Evolutionary conservation across 768 basidiomycete genomes (phyloP).

Genomic region (Ramaria rubella): DNA sequence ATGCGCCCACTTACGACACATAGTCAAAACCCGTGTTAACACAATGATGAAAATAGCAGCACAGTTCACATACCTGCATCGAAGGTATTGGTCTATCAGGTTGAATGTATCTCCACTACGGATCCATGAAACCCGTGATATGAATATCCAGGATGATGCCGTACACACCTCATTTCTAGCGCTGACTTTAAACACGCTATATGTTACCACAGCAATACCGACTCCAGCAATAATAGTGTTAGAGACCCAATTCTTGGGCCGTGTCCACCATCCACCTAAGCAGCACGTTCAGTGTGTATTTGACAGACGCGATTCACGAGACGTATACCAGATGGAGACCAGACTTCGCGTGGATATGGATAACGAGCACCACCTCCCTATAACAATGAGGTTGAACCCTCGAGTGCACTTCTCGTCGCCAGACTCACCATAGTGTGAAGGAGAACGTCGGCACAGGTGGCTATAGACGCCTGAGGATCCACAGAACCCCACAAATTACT

Average conservation of each 20-base stretch:
- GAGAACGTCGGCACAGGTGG: not conserved
- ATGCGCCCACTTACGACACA: constrained; percentile 39
- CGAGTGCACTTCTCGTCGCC: not conserved
- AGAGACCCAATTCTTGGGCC: constrained; percentile 81
- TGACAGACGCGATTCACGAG: not conserved
- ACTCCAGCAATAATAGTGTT: constrained; percentile 72
- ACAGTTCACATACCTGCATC: constrained; percentile 49
- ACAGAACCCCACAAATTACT: not conserved
- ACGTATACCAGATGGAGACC: constrained; percentile 76
- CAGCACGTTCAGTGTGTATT: not conserved
- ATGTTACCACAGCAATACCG: constrained; percentile 63
- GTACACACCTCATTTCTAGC: constrained; percentile 71
- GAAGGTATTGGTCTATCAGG: constrained; percentile 74
- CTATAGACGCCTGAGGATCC: not conserved
- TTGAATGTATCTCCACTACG: constrained; percentile 49
- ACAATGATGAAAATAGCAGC: not conserved
- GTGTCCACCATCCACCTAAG: constrained; percentile 92
- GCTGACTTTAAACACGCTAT: constrained; percentile 63
- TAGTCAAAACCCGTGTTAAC: not conserved
- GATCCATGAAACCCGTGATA: not conserved
- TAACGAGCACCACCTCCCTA: constrained; percentile 83
- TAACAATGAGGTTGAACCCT: not conserved
- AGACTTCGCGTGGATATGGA: constrained; percentile 92
- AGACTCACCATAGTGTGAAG: not conserved
- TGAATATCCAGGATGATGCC: not conserved